Percentiles rank a stretch among this genome's conserved stretches.
phyloP scores from a whole-genome alignment of 768 basidiomycete species.

The Suillus discolor region DNA sequence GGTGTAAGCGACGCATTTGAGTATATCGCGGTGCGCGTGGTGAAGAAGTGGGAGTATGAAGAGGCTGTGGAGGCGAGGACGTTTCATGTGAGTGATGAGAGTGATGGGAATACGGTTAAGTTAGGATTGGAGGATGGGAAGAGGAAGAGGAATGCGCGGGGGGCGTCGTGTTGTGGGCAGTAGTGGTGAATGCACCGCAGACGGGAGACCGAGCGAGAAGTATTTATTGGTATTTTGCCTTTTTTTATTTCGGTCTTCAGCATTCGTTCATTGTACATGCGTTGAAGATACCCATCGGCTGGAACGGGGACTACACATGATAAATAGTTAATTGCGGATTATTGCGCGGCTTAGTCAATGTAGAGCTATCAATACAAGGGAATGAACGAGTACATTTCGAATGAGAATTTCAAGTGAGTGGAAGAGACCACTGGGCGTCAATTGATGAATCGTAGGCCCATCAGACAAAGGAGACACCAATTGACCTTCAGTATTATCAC shows the following conservation, averaged over 20 bases:
- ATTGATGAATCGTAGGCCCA: too few relatives aligned
- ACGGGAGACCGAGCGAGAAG: background rate
- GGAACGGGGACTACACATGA: background rate
- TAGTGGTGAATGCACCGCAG: background rate
- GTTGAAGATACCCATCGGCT: background rate
- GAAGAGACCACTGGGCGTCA: too few relatives aligned
- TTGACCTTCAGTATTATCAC: background rate
- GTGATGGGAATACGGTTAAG: slow-evolving; percentile 38
- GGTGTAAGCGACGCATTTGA: slow-evolving; percentile 76
- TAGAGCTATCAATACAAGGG: too few relatives aligned
- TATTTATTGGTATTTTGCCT: slow-evolving; percentile 1
- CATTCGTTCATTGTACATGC: background rate
- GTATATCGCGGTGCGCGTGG: slow-evolving; percentile 68
- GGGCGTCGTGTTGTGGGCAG: slow-evolving; percentile 26
- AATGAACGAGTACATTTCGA: too few relatives aligned
- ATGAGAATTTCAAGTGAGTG: too few relatives aligned
- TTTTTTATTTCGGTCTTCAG: background rate
- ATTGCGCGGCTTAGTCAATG: too few relatives aligned
- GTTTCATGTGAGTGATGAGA: slow-evolving; percentile 42
- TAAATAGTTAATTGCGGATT: too few relatives aligned
- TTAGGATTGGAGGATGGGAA: slow-evolving; percentile 27
- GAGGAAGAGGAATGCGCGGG: slow-evolving; percentile 11
- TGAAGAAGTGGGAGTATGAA: slow-evolving; percentile 66
- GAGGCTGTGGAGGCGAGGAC: slow-evolving; percentile 52
- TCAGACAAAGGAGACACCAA: background rate